phyloP scores from a whole-genome alignment of 768 basidiomycete species.

The Collybiopsis confluens region DNA sequence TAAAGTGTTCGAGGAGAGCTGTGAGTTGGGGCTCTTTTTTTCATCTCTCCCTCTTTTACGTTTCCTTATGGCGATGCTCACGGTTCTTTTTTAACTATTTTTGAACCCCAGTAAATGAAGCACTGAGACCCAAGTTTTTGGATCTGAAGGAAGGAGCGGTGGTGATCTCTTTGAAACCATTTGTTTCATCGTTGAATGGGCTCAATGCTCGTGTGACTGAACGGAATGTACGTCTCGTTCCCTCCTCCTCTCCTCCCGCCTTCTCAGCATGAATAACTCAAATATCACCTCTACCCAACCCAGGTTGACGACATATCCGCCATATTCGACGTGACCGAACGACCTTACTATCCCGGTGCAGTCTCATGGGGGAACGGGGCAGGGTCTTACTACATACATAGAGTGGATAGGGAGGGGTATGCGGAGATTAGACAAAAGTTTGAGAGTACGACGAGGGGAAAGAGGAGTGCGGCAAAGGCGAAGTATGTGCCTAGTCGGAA shows the following conservation, averaged over 20 bases:
- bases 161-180: constrained; percentile 85
- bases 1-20: constrained; percentile 71
- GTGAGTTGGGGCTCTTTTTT: constrained; percentile 41
- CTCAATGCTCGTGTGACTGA: constrained; percentile 76
- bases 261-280: constrained; percentile 6
- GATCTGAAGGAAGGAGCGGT: constrained; percentile 92
- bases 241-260: neutral
- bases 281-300: neutral
- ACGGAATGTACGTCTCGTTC: constrained; percentile 56
- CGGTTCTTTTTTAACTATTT: constrained; percentile 3
- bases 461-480: constrained; percentile 9
- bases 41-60: neutral
- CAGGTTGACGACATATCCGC: constrained; percentile 77
- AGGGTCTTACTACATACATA: constrained; percentile 72
- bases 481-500: neutral
- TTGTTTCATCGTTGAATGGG: constrained; percentile 66
- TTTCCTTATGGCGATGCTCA: no score
- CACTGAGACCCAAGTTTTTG: constrained; percentile 82
- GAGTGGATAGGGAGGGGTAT: constrained; percentile 72
- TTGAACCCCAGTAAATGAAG: constrained; percentile 92
- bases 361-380: constrained; percentile 79
- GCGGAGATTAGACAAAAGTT: constrained; percentile 53
- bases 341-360: constrained; percentile 62
- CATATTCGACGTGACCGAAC: constrained; percentile 75
- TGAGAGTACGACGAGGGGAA: constrained; percentile 39